Evolutionary conservation across 1,284 basidiomycete species (phyloP).

Genomic region (Trichosporon faecale): DNA sequence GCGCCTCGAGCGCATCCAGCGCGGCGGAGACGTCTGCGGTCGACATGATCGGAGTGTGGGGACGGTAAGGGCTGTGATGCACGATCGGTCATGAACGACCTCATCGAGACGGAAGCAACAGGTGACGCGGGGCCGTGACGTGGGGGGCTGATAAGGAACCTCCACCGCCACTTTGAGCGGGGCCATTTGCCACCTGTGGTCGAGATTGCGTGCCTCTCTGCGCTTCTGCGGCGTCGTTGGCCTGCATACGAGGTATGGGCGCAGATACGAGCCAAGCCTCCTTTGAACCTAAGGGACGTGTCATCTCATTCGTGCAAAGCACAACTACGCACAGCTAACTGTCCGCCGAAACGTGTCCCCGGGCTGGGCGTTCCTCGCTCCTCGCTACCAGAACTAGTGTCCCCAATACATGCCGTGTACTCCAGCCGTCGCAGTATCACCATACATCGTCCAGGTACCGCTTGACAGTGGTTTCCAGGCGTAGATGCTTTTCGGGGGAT

Average conservation of each 20-base stretch:
- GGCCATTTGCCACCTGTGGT: not conserved
- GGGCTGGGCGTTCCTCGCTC: not conserved
- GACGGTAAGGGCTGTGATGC: not conserved
- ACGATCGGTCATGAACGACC: not conserved
- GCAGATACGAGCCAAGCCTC: not conserved
- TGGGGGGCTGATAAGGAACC: slow-evolving; percentile 2
- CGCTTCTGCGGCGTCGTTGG: not conserved
- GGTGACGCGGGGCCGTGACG: not conserved
- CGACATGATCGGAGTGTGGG: slow-evolving; percentile 14
- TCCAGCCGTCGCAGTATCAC: no score
- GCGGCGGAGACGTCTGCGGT: slow-evolving; percentile 38
- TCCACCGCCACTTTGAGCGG: slow-evolving; percentile 1
- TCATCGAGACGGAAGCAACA: not conserved
- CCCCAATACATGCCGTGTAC: not conserved
- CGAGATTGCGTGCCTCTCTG: not conserved
- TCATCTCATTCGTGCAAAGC: no score
- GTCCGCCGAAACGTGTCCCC: no score
- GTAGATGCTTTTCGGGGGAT: not conserved
- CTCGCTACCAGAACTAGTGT: not conserved
- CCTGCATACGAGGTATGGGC: no score
- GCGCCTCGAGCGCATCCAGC: slow-evolving; percentile 39
- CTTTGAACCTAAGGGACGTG: not conserved
- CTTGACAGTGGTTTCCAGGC: no score
- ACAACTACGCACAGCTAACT: no score
- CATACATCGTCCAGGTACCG: not conserved